phyloP scores from a whole-genome alignment of 2,329 filamentous ascomycete species.

The Chaetomium globosum region DNA sequence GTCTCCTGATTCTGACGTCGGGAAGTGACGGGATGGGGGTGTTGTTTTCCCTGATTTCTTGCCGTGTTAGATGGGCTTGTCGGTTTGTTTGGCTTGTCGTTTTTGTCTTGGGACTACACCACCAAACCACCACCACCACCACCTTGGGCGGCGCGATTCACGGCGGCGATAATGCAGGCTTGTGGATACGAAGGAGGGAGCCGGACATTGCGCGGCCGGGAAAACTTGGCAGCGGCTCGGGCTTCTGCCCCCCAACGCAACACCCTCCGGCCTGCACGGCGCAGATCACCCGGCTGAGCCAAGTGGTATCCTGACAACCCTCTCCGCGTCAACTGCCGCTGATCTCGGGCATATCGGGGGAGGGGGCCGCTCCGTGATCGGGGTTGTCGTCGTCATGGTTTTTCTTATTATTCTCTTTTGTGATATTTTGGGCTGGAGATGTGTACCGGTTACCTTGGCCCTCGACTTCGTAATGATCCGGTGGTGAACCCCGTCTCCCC shows the following conservation, averaged over 20 bases:
- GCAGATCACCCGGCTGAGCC: conserved; percentile 17
- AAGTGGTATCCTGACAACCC: not conserved
- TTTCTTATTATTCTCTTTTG: not conserved
- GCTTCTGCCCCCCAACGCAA: not conserved
- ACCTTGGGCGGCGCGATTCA: not conserved
- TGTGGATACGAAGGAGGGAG: not conserved
- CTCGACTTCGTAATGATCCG: not conserved
- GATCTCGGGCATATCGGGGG: conserved; percentile 9
- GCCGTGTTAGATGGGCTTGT: not conserved
- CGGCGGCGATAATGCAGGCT: not conserved
- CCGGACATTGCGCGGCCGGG: not conserved
- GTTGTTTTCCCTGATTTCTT: not conserved
- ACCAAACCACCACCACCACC: not conserved
- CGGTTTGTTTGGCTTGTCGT: not conserved
- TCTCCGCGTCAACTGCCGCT: not conserved
- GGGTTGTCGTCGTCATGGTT: not conserved
- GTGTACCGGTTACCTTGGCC: not conserved
- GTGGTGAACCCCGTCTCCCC: not conserved
- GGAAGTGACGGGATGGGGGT: not conserved
- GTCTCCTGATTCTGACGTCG: not conserved
- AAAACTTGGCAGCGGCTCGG: conserved; percentile 4
- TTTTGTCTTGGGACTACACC: not conserved
- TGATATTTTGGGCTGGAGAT: not conserved
- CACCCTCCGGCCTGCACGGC: conserved; percentile 16
- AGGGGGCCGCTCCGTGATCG: conserved; percentile 1